Percentiles rank a stretch among this genome's conserved stretches.
Conservation (phyloP, 2,329 filamentous ascomycete genomes). For the Fusarium lyarnte region DNA sequence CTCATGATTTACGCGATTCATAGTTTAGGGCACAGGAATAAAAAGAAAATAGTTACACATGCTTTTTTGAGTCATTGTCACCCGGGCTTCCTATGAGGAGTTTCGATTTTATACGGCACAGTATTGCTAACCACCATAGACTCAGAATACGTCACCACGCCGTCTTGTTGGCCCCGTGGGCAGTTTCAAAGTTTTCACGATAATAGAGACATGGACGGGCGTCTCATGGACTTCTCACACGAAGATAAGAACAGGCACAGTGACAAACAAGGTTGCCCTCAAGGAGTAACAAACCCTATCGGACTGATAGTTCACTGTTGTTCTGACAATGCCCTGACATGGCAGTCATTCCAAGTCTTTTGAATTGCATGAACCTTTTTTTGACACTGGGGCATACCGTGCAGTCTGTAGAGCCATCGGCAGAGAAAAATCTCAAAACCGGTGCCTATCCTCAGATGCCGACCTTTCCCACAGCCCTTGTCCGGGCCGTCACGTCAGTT, state of each 20-base stretch:
- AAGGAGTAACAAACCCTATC: background rate
- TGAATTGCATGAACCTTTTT: background rate
- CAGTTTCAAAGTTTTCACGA: background rate
- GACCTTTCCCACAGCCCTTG: constrained; percentile 4
- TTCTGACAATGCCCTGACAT: background rate
- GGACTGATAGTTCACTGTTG: background rate
- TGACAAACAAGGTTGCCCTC: background rate
- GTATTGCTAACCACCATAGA: background rate
- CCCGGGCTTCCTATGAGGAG: background rate
- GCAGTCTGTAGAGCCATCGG: background rate
- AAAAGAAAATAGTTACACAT: background rate
- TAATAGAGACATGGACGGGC: background rate
- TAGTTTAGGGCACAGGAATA: constrained; percentile 15
- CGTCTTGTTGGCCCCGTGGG: constrained; percentile 6
- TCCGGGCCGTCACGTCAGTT: constrained; percentile 13
- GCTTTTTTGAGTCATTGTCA: background rate
- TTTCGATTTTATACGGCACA: background rate
- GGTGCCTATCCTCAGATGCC: background rate
- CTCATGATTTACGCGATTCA: constrained; percentile 14
- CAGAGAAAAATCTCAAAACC: background rate
- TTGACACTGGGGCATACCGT: background rate
- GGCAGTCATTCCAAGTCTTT: background rate
- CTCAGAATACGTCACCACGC: background rate
- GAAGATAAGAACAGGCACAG: background rate
- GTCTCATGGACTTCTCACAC: background rate